Conservation (phyloP, 805 yeast genomes). For the Myxozyma kluyveri region DNA sequence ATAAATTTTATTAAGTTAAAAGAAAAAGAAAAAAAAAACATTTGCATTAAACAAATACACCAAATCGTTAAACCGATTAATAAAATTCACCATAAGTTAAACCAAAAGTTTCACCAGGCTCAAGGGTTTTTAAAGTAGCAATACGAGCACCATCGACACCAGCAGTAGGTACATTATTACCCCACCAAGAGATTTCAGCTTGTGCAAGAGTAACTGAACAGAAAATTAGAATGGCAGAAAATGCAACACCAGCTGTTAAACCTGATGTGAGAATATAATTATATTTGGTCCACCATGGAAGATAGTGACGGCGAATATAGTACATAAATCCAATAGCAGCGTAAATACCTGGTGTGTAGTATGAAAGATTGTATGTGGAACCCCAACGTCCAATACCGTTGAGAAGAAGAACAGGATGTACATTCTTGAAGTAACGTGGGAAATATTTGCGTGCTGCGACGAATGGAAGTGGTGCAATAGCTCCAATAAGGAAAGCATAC, state of each 20-base stretch:
- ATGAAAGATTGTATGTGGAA: slow-evolving; percentile 61
- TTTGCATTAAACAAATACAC: too few species aligned
- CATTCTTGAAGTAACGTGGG: slow-evolving; percentile 39
- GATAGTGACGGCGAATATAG: slow-evolving; percentile 52
- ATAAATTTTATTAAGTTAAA: too few species aligned
- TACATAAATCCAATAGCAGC: slow-evolving; percentile 58
- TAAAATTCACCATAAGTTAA: too few species aligned
- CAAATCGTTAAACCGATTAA: too few species aligned
- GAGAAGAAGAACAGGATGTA: slow-evolving; percentile 66
- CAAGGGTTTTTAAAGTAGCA: too few species aligned
- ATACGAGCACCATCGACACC: slow-evolving; percentile 27
- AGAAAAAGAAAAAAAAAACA: too few species aligned
- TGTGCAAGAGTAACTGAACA: slow-evolving; percentile 47
- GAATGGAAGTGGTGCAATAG: slow-evolving; percentile 44
- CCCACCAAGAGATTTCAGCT: slow-evolving; percentile 60
- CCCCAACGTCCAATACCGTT: slow-evolving; percentile 35
- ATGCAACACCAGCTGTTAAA: slow-evolving; percentile 63
- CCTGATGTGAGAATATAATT: slow-evolving; percentile 65
- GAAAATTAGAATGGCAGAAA: slow-evolving; percentile 57
- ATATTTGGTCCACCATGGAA: slow-evolving; percentile 73
- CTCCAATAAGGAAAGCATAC: slow-evolving; percentile 63
- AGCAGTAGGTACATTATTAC: slow-evolving; percentile 39
- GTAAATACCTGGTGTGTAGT: slow-evolving; percentile 70
- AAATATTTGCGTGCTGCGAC: slow-evolving; percentile 34
- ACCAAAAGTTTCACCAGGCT: too few species aligned